Conservation (phyloP, 2,329 filamentous ascomycete species). For the Colletotrichum destructivum region DNA sequence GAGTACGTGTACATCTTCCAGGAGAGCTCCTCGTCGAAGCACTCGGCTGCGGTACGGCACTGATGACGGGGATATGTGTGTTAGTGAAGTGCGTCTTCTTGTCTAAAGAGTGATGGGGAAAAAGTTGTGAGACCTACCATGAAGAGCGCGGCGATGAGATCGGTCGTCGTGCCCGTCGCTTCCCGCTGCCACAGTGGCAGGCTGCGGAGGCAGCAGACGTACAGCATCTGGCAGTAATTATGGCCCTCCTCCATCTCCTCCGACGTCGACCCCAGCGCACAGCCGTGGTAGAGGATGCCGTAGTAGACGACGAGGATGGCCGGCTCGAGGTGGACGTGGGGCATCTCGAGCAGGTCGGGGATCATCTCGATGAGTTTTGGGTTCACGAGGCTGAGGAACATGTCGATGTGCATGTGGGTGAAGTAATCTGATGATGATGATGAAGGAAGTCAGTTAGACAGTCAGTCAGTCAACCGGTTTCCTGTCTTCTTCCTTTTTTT, state of each 20-base stretch:
- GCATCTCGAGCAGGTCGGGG: constrained; percentile 49
- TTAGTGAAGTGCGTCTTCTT: no score
- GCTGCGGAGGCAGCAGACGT: constrained; percentile 49
- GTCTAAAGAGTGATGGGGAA: fast-evolving
- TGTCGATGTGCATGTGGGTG: constrained; percentile 48
- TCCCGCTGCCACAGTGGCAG: constrained; percentile 51
- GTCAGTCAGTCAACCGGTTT: no score
- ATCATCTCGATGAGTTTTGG: constrained; percentile 49
- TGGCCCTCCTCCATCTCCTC: not conserved
- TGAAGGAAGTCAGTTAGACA: no score
- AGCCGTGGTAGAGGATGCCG: constrained; percentile 49
- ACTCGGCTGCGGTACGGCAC: constrained; percentile 50
- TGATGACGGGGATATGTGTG: not conserved
- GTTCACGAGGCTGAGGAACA: constrained; percentile 49
- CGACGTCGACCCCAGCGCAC: constrained; percentile 18
- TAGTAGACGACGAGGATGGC: constrained; percentile 51
- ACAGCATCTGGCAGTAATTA: constrained; percentile 34
- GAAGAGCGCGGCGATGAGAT: constrained; percentile 50
- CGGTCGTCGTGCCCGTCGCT: constrained; percentile 49
- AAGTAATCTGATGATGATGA: constrained; percentile 46
- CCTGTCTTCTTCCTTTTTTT: no score
- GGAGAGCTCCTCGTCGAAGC: constrained; percentile 51
- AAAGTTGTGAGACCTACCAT: constrained; percentile 41
- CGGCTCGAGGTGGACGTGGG: constrained; percentile 50
- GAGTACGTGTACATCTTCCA: constrained; percentile 51